Evolutionary conservation across 768 basidiomycete species (phyloP).

Genomic region (Lactarius evosmus): DNA sequence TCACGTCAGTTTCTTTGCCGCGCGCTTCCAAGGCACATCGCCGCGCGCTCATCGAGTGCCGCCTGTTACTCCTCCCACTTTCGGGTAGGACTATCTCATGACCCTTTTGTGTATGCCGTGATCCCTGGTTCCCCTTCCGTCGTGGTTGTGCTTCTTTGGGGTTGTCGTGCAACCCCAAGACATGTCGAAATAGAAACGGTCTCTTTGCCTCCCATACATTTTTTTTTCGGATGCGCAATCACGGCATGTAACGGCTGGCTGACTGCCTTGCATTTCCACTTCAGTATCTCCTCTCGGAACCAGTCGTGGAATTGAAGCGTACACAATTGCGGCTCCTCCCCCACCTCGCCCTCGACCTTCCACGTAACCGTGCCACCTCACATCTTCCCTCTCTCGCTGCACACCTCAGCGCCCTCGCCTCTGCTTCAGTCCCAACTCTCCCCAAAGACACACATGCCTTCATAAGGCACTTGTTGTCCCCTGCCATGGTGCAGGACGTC

Average conservation of each 20-base stretch:
- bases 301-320: slow-evolving; percentile 33
- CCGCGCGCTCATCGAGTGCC: neutral
- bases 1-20: neutral
- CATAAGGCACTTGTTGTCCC: slow-evolving; percentile 10
- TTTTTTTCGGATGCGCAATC: neutral
- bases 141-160: neutral
- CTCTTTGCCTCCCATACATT: neutral
- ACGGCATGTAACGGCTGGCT: slow-evolving; percentile 4
- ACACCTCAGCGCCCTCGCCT: slow-evolving; percentile 39
- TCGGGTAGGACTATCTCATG: neutral
- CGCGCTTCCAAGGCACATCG: neutral
- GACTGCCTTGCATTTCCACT: neutral
- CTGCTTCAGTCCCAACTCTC: slow-evolving; percentile 38
- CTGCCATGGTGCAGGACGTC: slow-evolving; percentile 35
- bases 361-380: slow-evolving; percentile 9
- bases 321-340: slow-evolving; percentile 29
- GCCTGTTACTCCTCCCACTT: neutral
- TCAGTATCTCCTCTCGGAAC: slow-evolving; percentile 27
- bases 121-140: neutral
- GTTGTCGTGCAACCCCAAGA: neutral
- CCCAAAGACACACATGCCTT: slow-evolving; percentile 16
- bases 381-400: slow-evolving; percentile 33
- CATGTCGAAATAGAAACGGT: neutral
- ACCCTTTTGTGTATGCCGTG: neutral
- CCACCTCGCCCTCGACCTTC: slow-evolving; percentile 24